Evolutionary conservation across 2,329 filamentous ascomycete species (phyloP).

Genomic region (Diaporthe batatas): DNA sequence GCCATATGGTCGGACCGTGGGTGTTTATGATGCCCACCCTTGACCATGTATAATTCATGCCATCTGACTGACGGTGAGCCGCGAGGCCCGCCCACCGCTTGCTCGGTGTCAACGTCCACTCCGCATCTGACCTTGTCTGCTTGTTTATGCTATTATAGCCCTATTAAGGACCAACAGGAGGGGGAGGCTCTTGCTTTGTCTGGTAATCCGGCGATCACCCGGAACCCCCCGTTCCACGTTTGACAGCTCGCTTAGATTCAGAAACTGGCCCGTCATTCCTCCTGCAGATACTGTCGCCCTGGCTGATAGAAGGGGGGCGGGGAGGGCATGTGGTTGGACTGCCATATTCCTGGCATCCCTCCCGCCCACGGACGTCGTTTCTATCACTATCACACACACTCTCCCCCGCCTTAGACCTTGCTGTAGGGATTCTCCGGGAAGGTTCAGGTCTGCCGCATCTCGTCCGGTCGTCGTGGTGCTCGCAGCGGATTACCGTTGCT

Average conservation of each 20-base stretch:
- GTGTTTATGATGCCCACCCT: slow-evolving; percentile 1
- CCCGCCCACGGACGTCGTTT: not conserved
- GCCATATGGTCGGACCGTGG: slow-evolving; percentile 7
- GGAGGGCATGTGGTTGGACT: not conserved
- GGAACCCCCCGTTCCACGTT: slow-evolving; percentile 29
- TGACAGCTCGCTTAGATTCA: slow-evolving; percentile 37
- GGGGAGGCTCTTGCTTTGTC: not conserved
- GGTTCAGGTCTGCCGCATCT: slow-evolving; percentile 5
- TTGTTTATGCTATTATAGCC: slow-evolving; percentile 12
- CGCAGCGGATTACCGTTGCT: slow-evolving; percentile 14
- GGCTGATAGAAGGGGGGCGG: too few species aligned
- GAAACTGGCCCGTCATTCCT: not conserved
- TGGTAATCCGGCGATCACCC: slow-evolving; percentile 26
- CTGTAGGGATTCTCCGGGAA: slow-evolving; percentile 17
- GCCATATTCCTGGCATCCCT: not conserved
- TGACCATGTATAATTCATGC: slow-evolving; percentile 26
- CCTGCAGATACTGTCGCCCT: not conserved
- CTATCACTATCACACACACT: slow-evolving; percentile 24
- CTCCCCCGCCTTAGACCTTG: slow-evolving; percentile 6
- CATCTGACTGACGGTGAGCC: not conserved
- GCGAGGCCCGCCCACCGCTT: not conserved
- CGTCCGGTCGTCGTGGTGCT: not conserved
- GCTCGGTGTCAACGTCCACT: not conserved
- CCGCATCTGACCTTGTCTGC: not conserved
- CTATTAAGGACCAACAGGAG: slow-evolving; percentile 32